Evolutionary conservation across 495 filamentous ascomycete genomes (phyloP).

Genomic region (Penicillium odoratum): DNA sequence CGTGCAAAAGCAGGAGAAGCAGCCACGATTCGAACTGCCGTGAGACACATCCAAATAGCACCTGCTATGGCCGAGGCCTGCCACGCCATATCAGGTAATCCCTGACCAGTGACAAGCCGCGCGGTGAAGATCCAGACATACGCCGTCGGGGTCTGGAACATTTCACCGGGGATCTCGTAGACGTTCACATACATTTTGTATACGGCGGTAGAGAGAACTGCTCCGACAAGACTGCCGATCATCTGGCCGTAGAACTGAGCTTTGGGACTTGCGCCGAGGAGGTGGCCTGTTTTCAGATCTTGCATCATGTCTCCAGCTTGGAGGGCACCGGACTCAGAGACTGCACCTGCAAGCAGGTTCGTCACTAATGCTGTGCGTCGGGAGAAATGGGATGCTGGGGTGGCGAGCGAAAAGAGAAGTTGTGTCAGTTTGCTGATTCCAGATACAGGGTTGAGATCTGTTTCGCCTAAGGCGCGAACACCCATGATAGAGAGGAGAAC

Average conservation of each 20-base stretch:
- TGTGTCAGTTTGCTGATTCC: conserved; percentile 97
- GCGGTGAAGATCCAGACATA: conserved; percentile 98
- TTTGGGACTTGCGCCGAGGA: conserved; percentile 86
- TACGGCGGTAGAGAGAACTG: conserved; percentile 80
- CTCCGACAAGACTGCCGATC: conserved; percentile 85
- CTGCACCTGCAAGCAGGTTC: conserved; percentile 92
- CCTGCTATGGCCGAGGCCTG: conserved; percentile 74
- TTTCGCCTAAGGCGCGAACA: conserved; percentile 91
- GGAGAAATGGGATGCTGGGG: conserved; percentile 67
- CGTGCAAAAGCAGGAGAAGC: conserved; percentile 34
- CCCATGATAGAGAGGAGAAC: conserved; percentile 93
- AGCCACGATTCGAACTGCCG: conserved; percentile 62
- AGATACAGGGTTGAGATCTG: conserved; percentile 94
- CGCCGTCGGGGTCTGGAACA: conserved; percentile 92
- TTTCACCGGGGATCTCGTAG: conserved; percentile 79
- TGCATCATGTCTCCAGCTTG: conserved; percentile 99
- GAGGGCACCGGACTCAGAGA: conserved; percentile 81
- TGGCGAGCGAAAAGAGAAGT: conserved; percentile 87
- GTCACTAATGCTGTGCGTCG: conserved; percentile 71
- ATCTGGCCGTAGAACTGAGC: conserved; percentile 97
- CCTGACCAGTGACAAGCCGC: conserved; percentile 88
- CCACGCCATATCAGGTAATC: conserved; percentile 77
- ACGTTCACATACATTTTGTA: conserved; percentile 91
- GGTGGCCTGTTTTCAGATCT: conserved; percentile 94
- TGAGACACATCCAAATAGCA: conserved; percentile 65